Conservation (phyloP, 805 yeast species). For the Pichia californica region DNA sequence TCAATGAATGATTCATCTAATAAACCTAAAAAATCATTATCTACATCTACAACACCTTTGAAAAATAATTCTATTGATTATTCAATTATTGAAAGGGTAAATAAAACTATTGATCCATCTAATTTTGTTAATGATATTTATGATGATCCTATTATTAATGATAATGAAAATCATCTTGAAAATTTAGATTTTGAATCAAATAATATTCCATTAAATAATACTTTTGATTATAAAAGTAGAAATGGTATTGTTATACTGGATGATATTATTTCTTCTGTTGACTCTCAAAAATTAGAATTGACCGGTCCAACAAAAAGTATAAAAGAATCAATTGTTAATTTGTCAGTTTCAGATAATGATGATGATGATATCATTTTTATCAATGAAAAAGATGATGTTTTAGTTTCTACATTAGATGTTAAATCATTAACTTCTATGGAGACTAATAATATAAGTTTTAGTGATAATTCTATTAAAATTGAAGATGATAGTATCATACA, state of each 20-base stretch:
- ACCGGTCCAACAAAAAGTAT: slow-evolving; percentile 19
- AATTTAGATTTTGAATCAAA: too few relatives aligned
- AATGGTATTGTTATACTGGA: neutral
- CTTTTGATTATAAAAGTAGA: neutral
- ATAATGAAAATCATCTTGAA: neutral
- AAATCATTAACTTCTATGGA: slow-evolving; percentile 9
- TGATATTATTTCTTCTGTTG: neutral
- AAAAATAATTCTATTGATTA: neutral
- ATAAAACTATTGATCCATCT: neutral
- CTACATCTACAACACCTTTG: neutral
- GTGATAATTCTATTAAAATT: slow-evolving; percentile 10
- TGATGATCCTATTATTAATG: neutral
- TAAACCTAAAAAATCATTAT: too few relatives aligned
- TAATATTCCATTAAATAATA: neutral
- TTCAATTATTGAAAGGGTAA: neutral
- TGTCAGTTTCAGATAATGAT: slow-evolving; percentile 11
- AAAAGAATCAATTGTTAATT: neutral
- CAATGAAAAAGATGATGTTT: neutral
- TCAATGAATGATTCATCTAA: too few relatives aligned
- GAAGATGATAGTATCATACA: slow-evolving; percentile 4
- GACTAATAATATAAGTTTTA: slow-evolving; percentile 5
- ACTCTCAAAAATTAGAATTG: too few relatives aligned
- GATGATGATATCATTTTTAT: neutral
- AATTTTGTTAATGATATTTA: neutral
- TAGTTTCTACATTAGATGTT: slow-evolving; percentile 9